A percentile compares a stretch with the other conserved stretches of the same genome.
Evolutionary conservation across 202 grass and related monocot species (phyloP).

Genomic region (Brachypodium distachyon): DNA sequence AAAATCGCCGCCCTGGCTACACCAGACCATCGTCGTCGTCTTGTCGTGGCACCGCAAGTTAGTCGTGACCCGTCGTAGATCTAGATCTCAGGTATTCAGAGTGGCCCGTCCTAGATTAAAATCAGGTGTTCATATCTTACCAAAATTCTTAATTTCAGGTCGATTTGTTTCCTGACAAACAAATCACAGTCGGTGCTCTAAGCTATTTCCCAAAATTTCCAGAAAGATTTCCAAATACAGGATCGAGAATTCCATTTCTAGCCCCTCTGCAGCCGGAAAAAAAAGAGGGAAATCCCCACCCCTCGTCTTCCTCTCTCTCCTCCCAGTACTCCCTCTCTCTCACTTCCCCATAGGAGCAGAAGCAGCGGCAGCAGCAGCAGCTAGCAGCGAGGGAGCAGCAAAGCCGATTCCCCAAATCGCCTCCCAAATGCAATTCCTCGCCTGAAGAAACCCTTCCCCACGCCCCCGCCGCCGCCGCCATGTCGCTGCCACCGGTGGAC

Average conservation of each 20-base stretch:
- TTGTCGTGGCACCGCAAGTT: no score
- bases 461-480: slow-evolving; percentile 19
- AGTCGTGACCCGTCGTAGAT: no score
- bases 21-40: no score
- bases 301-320: neutral
- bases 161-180: no score
- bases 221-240: neutral
- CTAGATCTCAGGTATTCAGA: no score
- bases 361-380: slow-evolving; percentile 12
- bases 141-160: no score
- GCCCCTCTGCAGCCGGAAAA: neutral
- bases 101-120: no score
- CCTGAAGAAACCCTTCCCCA: slow-evolving; percentile 20
- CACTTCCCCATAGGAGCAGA: slow-evolving; percentile 25
- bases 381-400: slow-evolving; percentile 13
- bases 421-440: slow-evolving; percentile 30
- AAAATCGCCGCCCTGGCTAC: no score
- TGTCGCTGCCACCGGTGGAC: slow-evolving; percentile 37
- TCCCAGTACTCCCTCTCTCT: neutral
- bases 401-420: slow-evolving; percentile 40
- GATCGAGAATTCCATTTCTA: neutral
- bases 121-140: no score
- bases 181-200: neutral
- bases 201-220: neutral
- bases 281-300: neutral